phyloP scores from a whole-genome alignment of 306 rosid species.

The Oxytropis ochrocephala region DNA sequence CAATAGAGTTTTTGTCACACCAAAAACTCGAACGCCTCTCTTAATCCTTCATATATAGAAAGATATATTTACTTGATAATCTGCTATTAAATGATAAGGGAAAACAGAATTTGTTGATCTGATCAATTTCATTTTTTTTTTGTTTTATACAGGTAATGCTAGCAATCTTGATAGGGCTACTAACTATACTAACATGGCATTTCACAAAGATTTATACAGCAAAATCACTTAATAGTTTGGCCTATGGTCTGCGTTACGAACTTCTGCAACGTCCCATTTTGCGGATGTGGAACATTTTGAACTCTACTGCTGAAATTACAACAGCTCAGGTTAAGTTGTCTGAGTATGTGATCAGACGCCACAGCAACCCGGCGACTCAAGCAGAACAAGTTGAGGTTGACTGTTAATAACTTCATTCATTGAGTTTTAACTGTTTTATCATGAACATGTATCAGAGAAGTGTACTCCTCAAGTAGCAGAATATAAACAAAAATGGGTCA shows the following conservation, averaged over 20 bases:
- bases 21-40: too few species aligned
- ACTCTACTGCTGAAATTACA: conserved; percentile 88
- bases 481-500: too few species aligned
- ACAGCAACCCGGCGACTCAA: conserved; percentile 69
- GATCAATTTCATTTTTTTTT: background rate
- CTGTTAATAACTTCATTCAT: background rate
- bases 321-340: conserved; percentile 85
- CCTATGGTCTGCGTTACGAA: conserved; percentile 87
- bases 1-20: too few species aligned
- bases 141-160: conserved; percentile 70
- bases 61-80: too few species aligned
- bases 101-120: background rate
- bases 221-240: conserved; percentile 71
- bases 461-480: too few species aligned
- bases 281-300: conserved; percentile 95
- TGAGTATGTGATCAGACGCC: conserved; percentile 64
- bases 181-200: conserved; percentile 96
- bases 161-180: conserved; percentile 86
- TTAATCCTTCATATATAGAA: too few species aligned
- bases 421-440: background rate
- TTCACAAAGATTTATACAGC: conserved; percentile 85
- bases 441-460: background rate
- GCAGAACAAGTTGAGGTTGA: conserved; percentile 96
- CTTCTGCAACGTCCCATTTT: conserved; percentile 88
- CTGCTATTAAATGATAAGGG: too few species aligned